These are phyloP conservation scores for Leishmania major DNA, from an alignment of 208 protist genomes.

Conservation along the genomic window DNA sequence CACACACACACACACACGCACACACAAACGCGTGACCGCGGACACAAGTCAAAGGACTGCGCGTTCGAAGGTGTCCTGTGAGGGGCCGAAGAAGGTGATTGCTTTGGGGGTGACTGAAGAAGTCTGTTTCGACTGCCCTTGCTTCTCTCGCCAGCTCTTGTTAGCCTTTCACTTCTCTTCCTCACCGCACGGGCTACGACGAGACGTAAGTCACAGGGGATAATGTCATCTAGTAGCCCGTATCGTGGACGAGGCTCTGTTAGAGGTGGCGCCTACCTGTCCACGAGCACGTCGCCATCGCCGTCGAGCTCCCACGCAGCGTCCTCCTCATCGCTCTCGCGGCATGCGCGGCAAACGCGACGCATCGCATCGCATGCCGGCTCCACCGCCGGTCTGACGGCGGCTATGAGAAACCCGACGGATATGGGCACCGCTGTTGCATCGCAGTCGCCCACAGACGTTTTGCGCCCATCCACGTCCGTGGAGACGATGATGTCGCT, in stretches of 20 bases:
- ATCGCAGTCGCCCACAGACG: conserved; percentile 5
- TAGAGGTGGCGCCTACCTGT: neutral
- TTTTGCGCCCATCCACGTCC: conserved; percentile 6
- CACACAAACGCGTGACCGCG: neutral
- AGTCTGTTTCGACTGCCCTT: neutral
- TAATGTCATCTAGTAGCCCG: conserved; percentile 1
- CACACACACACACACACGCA: neutral
- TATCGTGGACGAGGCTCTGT: conserved; percentile 1
- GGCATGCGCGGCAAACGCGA: conserved; percentile 2
- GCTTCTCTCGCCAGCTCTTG: neutral
- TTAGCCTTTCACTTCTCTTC: neutral
- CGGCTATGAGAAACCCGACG: neutral
- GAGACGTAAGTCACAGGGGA: neutral
- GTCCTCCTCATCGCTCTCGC: neutral
- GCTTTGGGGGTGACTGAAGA: neutral
- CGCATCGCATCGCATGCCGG: neutral
- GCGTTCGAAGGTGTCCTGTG: neutral
- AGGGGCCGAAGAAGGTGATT: neutral
- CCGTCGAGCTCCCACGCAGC: conserved; percentile 1
- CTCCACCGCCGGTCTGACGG: neutral
- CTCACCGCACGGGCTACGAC: neutral
- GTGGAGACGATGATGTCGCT: conserved; percentile 19
- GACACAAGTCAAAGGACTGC: neutral
- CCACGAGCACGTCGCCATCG: neutral
- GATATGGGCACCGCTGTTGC: neutral